Conservation (phyloP, 768 basidiomycete species). For the Boletus subcaerulescens region DNA sequence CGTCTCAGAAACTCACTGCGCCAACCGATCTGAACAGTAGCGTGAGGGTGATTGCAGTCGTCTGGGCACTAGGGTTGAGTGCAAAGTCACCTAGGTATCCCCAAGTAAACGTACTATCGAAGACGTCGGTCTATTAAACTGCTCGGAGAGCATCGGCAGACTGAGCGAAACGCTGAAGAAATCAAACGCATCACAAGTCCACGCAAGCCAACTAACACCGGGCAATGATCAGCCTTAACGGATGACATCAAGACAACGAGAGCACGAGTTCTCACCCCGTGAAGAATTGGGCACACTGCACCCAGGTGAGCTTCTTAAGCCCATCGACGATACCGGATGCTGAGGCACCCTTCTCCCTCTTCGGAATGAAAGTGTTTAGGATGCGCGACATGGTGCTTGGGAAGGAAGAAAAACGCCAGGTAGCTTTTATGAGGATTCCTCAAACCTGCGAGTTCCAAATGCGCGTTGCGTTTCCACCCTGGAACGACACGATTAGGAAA, state of each 20-base stretch:
- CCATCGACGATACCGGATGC: constrained; percentile 41
- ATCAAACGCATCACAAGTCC: constrained; percentile 86
- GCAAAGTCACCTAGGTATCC: background rate
- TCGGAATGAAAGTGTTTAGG: constrained; percentile 47
- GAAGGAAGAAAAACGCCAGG: background rate
- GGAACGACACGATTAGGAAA: background rate
- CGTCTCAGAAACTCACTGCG: constrained; percentile 41
- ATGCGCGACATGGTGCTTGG: constrained; percentile 31
- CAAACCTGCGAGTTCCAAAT: constrained; percentile 4
- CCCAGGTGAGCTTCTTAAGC: constrained; percentile 44
- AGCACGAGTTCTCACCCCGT: constrained; percentile 40
- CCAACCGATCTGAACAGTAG: constrained; percentile 83
- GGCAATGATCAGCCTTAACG: background rate
- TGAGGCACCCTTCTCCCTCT: constrained; percentile 39
- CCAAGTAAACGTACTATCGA: constrained; percentile 39
- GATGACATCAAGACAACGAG: background rate
- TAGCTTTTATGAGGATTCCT: constrained; percentile 16
- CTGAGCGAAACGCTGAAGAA: constrained; percentile 77
- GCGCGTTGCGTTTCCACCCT: background rate
- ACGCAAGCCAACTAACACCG: constrained; percentile 68
- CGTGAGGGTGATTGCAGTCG: constrained; percentile 87
- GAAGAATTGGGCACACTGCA: constrained; percentile 59
- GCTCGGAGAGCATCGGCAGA: constrained; percentile 43
- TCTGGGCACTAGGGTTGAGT: constrained; percentile 33
- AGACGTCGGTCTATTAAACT: constrained; percentile 46